phyloP scores from a whole-genome alignment of 2,329 filamentous ascomycete species.

The Colletotrichum truncatum region DNA sequence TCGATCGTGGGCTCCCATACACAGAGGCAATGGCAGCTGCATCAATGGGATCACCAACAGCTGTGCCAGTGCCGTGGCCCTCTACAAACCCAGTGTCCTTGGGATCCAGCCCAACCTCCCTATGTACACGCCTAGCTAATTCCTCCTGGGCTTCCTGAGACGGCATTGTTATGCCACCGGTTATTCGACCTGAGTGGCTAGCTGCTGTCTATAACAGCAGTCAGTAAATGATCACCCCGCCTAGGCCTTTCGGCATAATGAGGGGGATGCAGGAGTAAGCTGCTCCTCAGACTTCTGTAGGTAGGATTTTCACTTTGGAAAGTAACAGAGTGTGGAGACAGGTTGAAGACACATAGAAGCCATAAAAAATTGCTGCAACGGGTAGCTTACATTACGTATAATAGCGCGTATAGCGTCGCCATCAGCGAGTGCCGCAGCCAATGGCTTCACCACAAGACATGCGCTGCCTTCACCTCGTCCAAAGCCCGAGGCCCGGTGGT shows the following conservation, averaged over 20 bases:
- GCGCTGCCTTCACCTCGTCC: conserved; percentile 51
- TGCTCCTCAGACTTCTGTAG: no score
- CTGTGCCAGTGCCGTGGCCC: conserved; percentile 36
- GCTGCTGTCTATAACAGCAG: background rate
- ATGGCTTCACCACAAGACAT: conserved; percentile 49
- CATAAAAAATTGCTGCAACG: no score
- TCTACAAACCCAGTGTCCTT: conserved; percentile 24
- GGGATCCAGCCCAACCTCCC: conserved; percentile 14
- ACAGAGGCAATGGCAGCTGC: conserved; percentile 35
- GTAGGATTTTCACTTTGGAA: no score
- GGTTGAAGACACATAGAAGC: no score
- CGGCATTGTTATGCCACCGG: conserved; percentile 48
- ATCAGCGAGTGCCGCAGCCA: conserved; percentile 49
- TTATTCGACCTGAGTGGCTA: conserved; percentile 44
- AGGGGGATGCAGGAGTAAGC: no score
- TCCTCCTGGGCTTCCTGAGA: conserved; percentile 43
- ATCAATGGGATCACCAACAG: conserved; percentile 50
- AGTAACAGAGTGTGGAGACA: no score
- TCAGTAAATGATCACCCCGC: no score
- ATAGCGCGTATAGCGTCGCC: conserved; percentile 46
- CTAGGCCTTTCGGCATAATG: no score
- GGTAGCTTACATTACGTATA: conserved; percentile 39
- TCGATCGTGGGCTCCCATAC: conserved; percentile 33
- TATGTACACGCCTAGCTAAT: conserved; percentile 29
- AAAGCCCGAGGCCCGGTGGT: conserved; percentile 50